Percentiles rank a stretch among this genome's conserved stretches.
phyloP scores from a whole-genome alignment of 148 eudicot species.

The Tetragonia tetragonoides region DNA sequence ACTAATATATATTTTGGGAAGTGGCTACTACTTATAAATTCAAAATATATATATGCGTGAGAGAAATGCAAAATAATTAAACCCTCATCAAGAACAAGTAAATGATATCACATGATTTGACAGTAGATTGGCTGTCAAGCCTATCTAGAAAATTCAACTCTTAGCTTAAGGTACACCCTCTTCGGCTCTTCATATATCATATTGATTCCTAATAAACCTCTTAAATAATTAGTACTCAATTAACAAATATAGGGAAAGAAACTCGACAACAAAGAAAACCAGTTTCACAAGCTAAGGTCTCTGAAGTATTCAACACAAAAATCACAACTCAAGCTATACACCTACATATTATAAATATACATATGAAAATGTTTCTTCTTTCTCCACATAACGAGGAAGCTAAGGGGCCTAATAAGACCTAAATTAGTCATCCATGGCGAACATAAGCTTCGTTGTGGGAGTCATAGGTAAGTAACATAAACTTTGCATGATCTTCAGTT shows the following conservation, averaged over 20 bases:
- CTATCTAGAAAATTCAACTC: no score
- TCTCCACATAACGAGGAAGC: conserved; percentile 17
- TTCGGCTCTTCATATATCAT: not conserved
- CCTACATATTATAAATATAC: no score
- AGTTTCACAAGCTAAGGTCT: not conserved
- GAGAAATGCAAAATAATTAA: no score
- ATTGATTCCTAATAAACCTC: not conserved
- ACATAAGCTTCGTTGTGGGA: conserved; percentile 44
- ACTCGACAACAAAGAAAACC: not conserved
- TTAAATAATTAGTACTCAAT: not conserved
- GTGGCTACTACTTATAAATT: no score
- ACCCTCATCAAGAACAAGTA: no score
- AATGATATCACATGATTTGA: no score
- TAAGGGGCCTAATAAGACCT: no score
- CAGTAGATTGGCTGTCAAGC: no score
- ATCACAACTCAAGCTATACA: not conserved
- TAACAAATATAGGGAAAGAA: not conserved
- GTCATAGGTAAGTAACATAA: conserved; percentile 29
- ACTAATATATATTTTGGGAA: no score
- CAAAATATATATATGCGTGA: no score
- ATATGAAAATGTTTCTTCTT: not conserved
- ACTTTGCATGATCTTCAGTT: not conserved
- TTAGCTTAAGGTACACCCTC: no score
- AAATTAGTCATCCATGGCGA: conserved; percentile 34
- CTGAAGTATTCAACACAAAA: not conserved